Evolutionary conservation across 2,329 filamentous ascomycete genomes (phyloP).

Genomic region (Ascochyta clinopodiicola): DNA sequence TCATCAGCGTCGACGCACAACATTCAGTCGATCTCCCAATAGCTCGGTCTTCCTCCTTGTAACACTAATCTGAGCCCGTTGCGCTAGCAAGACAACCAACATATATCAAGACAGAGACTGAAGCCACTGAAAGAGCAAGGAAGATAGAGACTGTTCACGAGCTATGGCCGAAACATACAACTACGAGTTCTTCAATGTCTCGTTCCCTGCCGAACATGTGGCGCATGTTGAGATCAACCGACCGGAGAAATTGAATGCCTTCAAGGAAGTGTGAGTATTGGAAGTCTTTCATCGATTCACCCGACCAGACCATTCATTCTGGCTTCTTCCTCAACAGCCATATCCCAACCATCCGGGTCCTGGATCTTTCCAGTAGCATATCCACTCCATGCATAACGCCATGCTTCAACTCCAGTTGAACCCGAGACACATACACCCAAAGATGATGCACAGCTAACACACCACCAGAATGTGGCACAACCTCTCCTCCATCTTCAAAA

Average conservation of each 20-base stretch:
- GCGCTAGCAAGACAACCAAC: not conserved
- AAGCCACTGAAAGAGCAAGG: conserved; percentile 17
- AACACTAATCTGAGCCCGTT: not conserved
- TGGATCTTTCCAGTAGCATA: not conserved
- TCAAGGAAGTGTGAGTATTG: conserved; percentile 67
- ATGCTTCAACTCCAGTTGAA: not conserved
- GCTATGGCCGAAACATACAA: conserved; percentile 46
- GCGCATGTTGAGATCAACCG: conserved; percentile 94
- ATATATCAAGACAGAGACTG: not conserved
- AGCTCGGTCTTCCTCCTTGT: not conserved
- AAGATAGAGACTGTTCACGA: not conserved
- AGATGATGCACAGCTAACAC: not conserved
- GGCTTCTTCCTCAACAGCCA: not conserved
- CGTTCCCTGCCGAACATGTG: conserved; percentile 74
- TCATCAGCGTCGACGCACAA: conserved; percentile 4
- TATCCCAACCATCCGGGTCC: not conserved
- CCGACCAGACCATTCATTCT: not conserved
- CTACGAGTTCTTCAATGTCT: conserved; percentile 75
- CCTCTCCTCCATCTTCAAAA: conserved; percentile 73
- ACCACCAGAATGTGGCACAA: conserved; percentile 80
- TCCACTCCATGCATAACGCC: not conserved
- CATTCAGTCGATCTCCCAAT: not conserved
- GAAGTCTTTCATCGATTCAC: not conserved
- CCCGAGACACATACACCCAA: not conserved
- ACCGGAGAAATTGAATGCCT: conserved; percentile 85